Evolutionary conservation across 768 basidiomycete species (phyloP), one percentile per base, ranked within the genome.

Genomic region (Mrakia gelida): DNA sequence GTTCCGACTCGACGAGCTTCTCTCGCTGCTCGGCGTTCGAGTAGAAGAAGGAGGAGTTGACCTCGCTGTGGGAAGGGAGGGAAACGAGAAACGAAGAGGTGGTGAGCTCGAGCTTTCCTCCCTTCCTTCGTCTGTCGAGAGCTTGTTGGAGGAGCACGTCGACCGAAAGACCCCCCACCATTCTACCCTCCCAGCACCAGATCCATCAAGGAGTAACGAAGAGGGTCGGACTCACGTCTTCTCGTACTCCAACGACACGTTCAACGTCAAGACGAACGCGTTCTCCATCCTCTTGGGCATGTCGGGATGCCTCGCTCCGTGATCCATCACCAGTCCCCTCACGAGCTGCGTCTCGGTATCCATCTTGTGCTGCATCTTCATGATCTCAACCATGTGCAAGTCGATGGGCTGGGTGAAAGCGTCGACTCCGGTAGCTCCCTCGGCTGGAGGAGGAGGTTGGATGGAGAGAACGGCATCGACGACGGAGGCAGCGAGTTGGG

Each of bases 321-420:
- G 98, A 86, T 99, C 97, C 81, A 99, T 88, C 65, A 99, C 97
- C 77, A 99, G 88, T 52, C 97, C 97, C 81, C 93, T 92, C 82
- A 99, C 87, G 56, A 99, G 90, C 84, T 97, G 92, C 43, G 97
- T 99, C 85, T 99, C 97, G 32, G 94, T 94, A 80, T 97, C 94
- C 62, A 92, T 95, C 82, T 95, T 92, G 86, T 99, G 97, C 85
- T 97, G 96, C 97, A 99, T 99, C 87, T 98, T 98, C 97, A 98
- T 98, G 80, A 98, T 91, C 86, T 99, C 97, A 73, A 99, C 87
- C 97, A 99, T 99, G 86, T 98, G 96, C 76, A 99, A 87, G 87
- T 99, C 97, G 83, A 98, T 95, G 71, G 95, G 94, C 81, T 95
- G 91, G 74, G 88, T 88, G 88, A 89, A 92, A 81, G 90, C 89